Evolutionary conservation across 176 grass and related monocot genomes (phyloP).

Genomic region (Hordeum marinum): DNA sequence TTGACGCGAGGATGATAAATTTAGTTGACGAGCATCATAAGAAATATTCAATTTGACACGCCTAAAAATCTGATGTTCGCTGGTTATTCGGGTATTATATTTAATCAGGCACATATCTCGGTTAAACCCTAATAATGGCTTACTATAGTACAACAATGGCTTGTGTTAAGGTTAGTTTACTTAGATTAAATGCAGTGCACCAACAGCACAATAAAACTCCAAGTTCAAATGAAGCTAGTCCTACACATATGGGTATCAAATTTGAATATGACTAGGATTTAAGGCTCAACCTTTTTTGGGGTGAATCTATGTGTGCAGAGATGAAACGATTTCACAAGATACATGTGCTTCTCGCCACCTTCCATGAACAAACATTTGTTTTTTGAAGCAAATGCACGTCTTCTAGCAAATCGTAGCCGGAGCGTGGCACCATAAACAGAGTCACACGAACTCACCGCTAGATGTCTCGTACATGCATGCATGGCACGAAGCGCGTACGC

Average conservation of each 20-base stretch:
- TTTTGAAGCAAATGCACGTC: not conserved
- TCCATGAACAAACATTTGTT: not conserved
- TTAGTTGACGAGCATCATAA: no score
- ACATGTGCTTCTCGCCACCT: not conserved
- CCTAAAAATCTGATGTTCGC: no score
- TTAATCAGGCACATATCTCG: no score
- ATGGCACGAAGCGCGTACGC: not conserved
- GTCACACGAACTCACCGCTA: conserved; percentile 26
- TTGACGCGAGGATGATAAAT: no score
- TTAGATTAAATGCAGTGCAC: not conserved
- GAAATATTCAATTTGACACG: no score
- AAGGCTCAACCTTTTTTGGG: not conserved
- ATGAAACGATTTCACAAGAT: conserved; percentile 35
- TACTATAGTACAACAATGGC: no score
- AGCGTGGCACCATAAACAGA: conserved; percentile 50
- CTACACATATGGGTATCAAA: not conserved
- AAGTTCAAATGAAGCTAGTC: not conserved
- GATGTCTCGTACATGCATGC: not conserved
- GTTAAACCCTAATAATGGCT: no score
- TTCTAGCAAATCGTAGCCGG: not conserved
- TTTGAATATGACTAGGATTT: not conserved
- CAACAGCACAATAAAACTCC: not conserved
- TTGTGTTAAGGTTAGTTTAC: no score
- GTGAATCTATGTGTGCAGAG: not conserved
- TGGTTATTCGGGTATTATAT: no score